Conservation (phyloP, 2,329 filamentous ascomycete species). For the Alternaria brassicae region DNA sequence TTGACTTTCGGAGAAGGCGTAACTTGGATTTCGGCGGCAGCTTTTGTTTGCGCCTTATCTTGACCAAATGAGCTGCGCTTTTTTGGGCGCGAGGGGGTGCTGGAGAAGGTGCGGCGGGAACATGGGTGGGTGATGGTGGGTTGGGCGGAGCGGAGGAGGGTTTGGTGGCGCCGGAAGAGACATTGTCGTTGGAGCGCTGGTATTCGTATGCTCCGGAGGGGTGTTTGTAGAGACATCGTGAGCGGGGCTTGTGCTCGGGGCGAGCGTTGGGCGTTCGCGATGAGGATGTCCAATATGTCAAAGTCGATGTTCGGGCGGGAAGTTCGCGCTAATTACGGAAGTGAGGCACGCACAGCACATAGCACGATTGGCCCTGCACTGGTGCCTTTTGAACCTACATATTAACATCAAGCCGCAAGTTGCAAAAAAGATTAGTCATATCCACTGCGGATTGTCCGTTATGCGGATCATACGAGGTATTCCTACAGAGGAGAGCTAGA, state of each 20-base stretch:
- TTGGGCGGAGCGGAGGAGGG: slow-evolving; percentile 6
- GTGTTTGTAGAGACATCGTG: slow-evolving; percentile 28
- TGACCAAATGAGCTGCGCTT: slow-evolving; percentile 11
- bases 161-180: slow-evolving; percentile 28
- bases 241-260: slow-evolving; percentile 6
- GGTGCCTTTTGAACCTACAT: background rate
- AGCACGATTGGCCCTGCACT: background rate
- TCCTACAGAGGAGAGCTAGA: background rate
- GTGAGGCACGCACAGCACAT: too few relatives aligned
- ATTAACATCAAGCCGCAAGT: background rate
- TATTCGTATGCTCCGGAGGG: slow-evolving; percentile 32
- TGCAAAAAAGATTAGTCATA: background rate
- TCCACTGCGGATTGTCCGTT: background rate
- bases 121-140: slow-evolving; percentile 9
- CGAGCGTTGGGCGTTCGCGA: slow-evolving; percentile 11
- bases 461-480: background rate
- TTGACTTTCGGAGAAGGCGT: slow-evolving; percentile 20
- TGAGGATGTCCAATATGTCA: slow-evolving; percentile 10
- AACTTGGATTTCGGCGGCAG: slow-evolving; percentile 8
- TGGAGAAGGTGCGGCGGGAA: slow-evolving; percentile 32
- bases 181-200: slow-evolving; percentile 38
- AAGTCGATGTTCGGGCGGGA: slow-evolving; percentile 19
- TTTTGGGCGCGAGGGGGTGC: slow-evolving; percentile 24
- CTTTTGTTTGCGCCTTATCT: slow-evolving; percentile 19
- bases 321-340: slow-evolving; percentile 19